A percentile compares a stretch with the other conserved stretches of the same genome.
These are phyloP conservation scores for Petunia axillaris DNA, from an alignment of 257 asterid genomes.

Conservation along the genomic window DNA sequence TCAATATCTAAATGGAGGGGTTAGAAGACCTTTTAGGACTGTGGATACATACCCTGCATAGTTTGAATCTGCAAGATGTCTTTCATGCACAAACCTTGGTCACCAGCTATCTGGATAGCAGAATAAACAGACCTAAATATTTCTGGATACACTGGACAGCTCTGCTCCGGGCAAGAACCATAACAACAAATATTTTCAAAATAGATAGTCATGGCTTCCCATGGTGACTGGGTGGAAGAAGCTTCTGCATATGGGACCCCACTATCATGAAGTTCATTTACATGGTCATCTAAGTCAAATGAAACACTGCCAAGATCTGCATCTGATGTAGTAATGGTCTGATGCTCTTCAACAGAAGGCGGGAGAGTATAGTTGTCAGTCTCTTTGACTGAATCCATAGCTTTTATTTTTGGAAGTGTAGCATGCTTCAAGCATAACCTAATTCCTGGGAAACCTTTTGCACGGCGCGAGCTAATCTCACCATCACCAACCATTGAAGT, in stretches of 20 bases:
- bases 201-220: slow-evolving; percentile 78
- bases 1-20: slow-evolving; percentile 26
- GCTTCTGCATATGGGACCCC: slow-evolving; percentile 37
- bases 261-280: slow-evolving; percentile 42
- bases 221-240: slow-evolving; percentile 52
- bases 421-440: slow-evolving; percentile 57
- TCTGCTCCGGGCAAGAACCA: slow-evolving; percentile 43
- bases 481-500: slow-evolving; percentile 60
- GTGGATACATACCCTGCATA: slow-evolving; percentile 50
- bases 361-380: slow-evolving; percentile 30
- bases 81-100: slow-evolving; percentile 80
- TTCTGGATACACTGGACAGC: slow-evolving; percentile 44
- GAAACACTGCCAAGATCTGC: slow-evolving; percentile 29
- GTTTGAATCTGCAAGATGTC: slow-evolving; percentile 56
- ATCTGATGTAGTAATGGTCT: slow-evolving; percentile 24
- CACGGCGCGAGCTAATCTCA: slow-evolving; percentile 74
- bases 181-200: slow-evolving; percentile 51
- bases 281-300: slow-evolving; percentile 36
- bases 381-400: slow-evolving; percentile 52
- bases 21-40: background rate
- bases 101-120: slow-evolving; percentile 85
- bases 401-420: slow-evolving; percentile 50
- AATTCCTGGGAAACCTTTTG: slow-evolving; percentile 89
- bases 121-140: slow-evolving; percentile 62
- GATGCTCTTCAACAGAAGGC: slow-evolving; percentile 30